phyloP scores from a whole-genome alignment of 2,329 filamentous ascomycete species.

The Nigrospora oryzae region DNA sequence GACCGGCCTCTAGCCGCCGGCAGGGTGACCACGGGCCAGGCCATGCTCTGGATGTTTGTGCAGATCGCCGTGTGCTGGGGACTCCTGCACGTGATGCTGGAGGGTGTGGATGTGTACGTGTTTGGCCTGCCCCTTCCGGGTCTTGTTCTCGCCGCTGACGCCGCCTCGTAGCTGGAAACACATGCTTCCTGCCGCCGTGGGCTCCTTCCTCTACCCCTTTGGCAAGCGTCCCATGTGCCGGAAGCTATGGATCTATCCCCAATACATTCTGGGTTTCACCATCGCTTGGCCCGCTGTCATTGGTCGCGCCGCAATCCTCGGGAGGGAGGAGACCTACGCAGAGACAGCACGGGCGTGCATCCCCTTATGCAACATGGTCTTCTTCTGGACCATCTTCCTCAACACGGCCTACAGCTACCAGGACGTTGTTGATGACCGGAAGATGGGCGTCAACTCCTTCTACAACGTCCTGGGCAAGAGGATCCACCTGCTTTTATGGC shows the following conservation, averaged over 20 bases:
- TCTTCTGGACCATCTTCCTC: conserved; percentile 17
- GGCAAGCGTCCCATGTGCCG: conserved; percentile 11
- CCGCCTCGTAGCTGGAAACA: conserved; percentile 9
- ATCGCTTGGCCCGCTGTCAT: conserved; percentile 14
- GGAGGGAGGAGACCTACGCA: conserved; percentile 8
- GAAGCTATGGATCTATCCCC: conserved; percentile 11
- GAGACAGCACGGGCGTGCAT: conserved; percentile 9
- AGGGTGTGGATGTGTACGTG: neutral
- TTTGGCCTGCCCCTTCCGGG: neutral
- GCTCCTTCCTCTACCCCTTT: conserved; percentile 12
- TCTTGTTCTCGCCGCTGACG: no score
- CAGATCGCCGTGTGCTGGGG: neutral
- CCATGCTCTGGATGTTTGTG: conserved; percentile 4
- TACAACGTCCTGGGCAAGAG: neutral
- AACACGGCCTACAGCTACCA: conserved; percentile 16
- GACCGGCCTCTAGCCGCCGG: conserved; percentile 15
- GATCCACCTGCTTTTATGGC: neutral
- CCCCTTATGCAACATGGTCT: conserved; percentile 13
- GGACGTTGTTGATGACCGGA: conserved; percentile 13
- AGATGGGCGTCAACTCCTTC: conserved; percentile 13
- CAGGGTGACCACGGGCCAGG: conserved; percentile 11
- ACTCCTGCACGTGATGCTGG: neutral
- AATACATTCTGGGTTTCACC: conserved; percentile 14
- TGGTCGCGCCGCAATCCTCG: conserved; percentile 11
- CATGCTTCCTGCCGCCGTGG: conserved; percentile 9